phyloP scores from a whole-genome alignment of 352 stramenopile genomes.

The Pythium aquatile region DNA sequence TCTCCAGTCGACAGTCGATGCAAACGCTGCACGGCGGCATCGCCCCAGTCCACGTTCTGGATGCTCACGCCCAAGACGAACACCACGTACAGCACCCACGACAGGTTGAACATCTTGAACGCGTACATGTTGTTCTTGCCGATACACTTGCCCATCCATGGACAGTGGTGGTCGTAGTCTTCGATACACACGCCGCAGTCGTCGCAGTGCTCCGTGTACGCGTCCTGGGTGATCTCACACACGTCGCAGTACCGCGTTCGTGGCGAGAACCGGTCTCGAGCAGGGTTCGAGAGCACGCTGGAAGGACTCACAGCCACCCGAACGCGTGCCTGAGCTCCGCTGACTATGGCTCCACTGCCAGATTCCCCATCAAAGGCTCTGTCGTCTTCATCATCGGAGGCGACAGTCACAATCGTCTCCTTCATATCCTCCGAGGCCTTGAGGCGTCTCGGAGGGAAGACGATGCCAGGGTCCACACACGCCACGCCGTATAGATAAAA shows the following conservation, averaged over 20 bases:
- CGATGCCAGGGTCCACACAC: slow-evolving; percentile 75
- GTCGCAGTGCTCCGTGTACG: slow-evolving; percentile 87
- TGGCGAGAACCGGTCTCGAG: slow-evolving; percentile 18
- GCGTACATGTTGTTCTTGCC: slow-evolving; percentile 88
- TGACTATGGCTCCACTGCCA: background rate
- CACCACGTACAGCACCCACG: slow-evolving; percentile 80
- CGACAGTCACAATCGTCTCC: slow-evolving; percentile 15
- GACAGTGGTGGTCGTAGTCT: slow-evolving; percentile 94
- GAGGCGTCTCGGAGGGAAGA: slow-evolving; percentile 28
- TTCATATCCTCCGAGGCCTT: slow-evolving; percentile 25
- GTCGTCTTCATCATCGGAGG: slow-evolving; percentile 16
- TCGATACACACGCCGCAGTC: slow-evolving; percentile 86
- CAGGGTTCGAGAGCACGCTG: background rate
- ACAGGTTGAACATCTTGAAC: slow-evolving; percentile 89
- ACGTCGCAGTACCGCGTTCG: slow-evolving; percentile 65
- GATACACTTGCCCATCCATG: slow-evolving; percentile 95
- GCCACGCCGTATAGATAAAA: slow-evolving; percentile 75
- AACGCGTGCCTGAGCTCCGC: background rate
- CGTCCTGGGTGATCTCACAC: slow-evolving; percentile 55
- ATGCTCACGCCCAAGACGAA: slow-evolving; percentile 73
- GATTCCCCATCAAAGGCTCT: background rate
- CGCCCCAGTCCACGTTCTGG: slow-evolving; percentile 50
- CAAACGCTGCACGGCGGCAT: slow-evolving; percentile 37
- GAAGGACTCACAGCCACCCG: background rate
- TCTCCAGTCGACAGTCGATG: slow-evolving; percentile 28